Evolutionary conservation across 306 rosid species (phyloP).

Genomic region (peach (Prunus persica)): Prunus_persica_NCBIv2 NC_034010.1:3217501-3218000

Average conservation of each 20-base stretch:
- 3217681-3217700: neutral
- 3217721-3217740: neutral
- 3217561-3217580: too few species aligned
- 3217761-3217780: neutral
- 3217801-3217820: neutral
- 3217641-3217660: neutral
- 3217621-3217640: neutral
- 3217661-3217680: neutral
- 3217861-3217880: neutral
- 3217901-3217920: neutral
- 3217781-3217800: neutral
- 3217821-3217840: neutral
- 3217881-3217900: neutral
- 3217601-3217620: too few species aligned
- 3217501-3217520: neutral
- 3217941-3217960: slow-evolving; percentile 95
- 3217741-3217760: neutral
- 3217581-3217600: too few species aligned
- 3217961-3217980: slow-evolving; percentile 80
- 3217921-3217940: slow-evolving; percentile 82
- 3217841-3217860: neutral
- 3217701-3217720: neutral
- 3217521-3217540: neutral
- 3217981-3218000: slow-evolving; percentile 87
- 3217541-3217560: neutral